Conservation (phyloP, 768 basidiomycete species). For the Pleurotus pulmonarius region DNA sequence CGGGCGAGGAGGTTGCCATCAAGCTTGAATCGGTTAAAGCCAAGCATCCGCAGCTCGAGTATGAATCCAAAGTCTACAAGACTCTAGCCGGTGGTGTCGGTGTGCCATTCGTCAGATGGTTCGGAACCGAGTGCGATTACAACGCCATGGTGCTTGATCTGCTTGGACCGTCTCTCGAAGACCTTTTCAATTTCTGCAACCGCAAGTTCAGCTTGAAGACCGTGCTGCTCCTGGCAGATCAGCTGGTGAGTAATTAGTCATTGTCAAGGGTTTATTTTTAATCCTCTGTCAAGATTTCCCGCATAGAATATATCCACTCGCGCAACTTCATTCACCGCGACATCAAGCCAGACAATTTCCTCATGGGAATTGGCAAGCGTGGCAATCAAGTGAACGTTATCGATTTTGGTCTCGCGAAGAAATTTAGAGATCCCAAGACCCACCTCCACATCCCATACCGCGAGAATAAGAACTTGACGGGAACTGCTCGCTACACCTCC, state of each 20-base stretch:
- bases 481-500: slow-evolving; percentile 97
- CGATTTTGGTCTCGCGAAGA: slow-evolving; percentile 98
- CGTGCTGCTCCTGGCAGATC: slow-evolving; percentile 92
- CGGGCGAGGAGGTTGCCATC: slow-evolving; percentile 99
- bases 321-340: slow-evolving; percentile 98
- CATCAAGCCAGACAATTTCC: slow-evolving; percentile 99
- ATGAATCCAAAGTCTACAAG: slow-evolving; percentile 94
- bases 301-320: slow-evolving; percentile 99
- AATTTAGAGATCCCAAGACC: slow-evolving; percentile 99
- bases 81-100: slow-evolving; percentile 99
- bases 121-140: slow-evolving; percentile 95
- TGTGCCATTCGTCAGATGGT: slow-evolving; percentile 97
- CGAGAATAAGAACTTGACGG: slow-evolving; percentile 99
- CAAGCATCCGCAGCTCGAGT: slow-evolving; percentile 99
- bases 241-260: slow-evolving; percentile 61
- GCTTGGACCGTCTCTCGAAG: slow-evolving; percentile 87
- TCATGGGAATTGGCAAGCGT: slow-evolving; percentile 99
- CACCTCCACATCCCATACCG: slow-evolving; percentile 99
- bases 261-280: slow-evolving; percentile 15
- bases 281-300: slow-evolving; percentile 70
- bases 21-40: slow-evolving; percentile 99
- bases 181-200: slow-evolving; percentile 93
- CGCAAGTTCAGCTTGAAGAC: slow-evolving; percentile 98
- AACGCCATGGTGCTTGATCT: slow-evolving; percentile 99
- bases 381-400: slow-evolving; percentile 99